A percentile compares a stretch with the other conserved stretches of the same genome.
phyloP scores from a whole-genome alignment of 2,329 filamentous ascomycete species.

The Rhexocercosporidium sp. region DNA sequence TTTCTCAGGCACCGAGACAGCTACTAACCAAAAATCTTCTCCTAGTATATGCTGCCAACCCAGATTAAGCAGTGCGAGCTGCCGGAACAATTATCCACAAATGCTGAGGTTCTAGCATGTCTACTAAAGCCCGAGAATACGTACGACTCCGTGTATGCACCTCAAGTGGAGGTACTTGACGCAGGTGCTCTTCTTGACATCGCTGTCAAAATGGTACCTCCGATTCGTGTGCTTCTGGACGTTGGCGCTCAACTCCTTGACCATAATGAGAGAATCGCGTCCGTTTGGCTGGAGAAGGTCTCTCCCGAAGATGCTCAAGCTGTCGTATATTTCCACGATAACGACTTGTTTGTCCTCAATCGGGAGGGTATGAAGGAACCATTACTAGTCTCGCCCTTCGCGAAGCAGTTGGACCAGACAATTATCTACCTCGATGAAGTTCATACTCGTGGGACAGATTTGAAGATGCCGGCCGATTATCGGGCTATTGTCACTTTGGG shows the following conservation, averaged over 20 bases:
- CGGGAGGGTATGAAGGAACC: conserved; percentile 51
- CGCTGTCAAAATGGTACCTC: conserved; percentile 46
- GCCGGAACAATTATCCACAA: conserved; percentile 62
- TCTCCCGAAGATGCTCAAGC: conserved; percentile 44
- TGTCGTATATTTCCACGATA: conserved; percentile 63
- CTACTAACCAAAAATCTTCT: neutral
- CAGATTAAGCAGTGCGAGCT: conserved; percentile 61
- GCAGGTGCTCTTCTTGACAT: conserved; percentile 51
- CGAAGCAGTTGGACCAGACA: conserved; percentile 52
- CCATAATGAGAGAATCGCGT: conserved; percentile 59
- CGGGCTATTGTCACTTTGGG: conserved; percentile 72
- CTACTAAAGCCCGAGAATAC: conserved; percentile 60
- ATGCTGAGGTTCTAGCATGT: conserved; percentile 66
- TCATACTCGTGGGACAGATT: conserved; percentile 71
- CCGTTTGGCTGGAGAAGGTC: conserved; percentile 54
- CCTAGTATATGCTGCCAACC: conserved; percentile 13
- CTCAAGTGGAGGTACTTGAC: conserved; percentile 38
- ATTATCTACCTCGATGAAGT: conserved; percentile 61
- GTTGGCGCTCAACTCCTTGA: conserved; percentile 75
- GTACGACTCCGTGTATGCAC: conserved; percentile 35
- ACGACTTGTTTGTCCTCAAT: conserved; percentile 61
- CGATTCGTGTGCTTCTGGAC: conserved; percentile 67
- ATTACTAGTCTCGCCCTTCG: conserved; percentile 64
- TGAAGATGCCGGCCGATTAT: conserved; percentile 62
- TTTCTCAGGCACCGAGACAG: neutral